Evolutionary conservation across 345 rosid genomes (phyloP).

Genomic region (Eucalyptus camaldulensis): DNA sequence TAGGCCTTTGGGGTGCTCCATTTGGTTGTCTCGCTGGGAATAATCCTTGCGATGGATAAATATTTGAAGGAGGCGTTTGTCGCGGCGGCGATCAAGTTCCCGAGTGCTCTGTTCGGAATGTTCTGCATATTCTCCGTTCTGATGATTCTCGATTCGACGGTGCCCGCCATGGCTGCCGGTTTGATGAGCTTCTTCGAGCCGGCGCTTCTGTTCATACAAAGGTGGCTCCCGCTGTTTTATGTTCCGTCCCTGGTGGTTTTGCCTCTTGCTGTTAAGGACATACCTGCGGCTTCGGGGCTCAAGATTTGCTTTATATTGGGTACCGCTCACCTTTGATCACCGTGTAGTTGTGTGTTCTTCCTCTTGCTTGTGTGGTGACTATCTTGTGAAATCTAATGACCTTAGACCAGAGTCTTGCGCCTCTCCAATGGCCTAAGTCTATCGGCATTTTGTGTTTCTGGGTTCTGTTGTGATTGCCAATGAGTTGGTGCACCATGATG

Average conservation of each 20-base stretch:
- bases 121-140: slow-evolving; percentile 85
- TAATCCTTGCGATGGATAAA: slow-evolving; percentile 67
- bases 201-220: slow-evolving; percentile 71
- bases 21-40: slow-evolving; percentile 71
- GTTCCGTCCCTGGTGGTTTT: slow-evolving; percentile 86
- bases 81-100: slow-evolving; percentile 86
- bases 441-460: neutral
- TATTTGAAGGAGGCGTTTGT: slow-evolving; percentile 67
- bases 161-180: slow-evolving; percentile 60
- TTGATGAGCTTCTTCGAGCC: slow-evolving; percentile 82
- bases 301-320: slow-evolving; percentile 80
- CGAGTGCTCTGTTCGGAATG: slow-evolving; percentile 95
- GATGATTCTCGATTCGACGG: slow-evolving; percentile 38
- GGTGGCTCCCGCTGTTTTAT: slow-evolving; percentile 96
- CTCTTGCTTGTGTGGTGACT: neutral
- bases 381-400: neutral
- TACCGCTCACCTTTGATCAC: neutral
- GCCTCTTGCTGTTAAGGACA: slow-evolving; percentile 83
- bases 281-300: slow-evolving; percentile 86
- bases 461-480: neutral
- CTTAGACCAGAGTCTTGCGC: neutral
- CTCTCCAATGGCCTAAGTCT: neutral
- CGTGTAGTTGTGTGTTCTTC: neutral
- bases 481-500: neutral
- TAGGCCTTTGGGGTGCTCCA: slow-evolving; percentile 58